phyloP scores from a whole-genome alignment of 2,329 filamentous ascomycete species.

The Ampelomyces quisqualis region DNA sequence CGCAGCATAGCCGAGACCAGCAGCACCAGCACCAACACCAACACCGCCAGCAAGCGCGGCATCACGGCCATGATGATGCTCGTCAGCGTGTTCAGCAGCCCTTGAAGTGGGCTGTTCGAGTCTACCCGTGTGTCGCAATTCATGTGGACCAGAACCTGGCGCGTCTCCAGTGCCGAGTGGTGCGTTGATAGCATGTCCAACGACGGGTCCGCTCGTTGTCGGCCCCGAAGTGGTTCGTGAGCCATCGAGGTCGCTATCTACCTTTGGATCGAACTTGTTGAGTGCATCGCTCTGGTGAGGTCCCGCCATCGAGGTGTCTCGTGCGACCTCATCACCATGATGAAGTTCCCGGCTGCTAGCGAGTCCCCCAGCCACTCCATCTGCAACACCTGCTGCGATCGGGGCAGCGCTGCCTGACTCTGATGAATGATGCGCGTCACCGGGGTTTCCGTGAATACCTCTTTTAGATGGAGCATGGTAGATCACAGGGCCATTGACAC shows the following conservation, averaged over 20 bases:
- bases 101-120: constrained; percentile 9
- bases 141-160: constrained; percentile 5
- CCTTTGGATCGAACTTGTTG: constrained; percentile 5
- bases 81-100: constrained; percentile 9
- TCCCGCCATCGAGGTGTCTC: not conserved
- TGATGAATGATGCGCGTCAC: constrained; percentile 12
- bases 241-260: constrained; percentile 1
- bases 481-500: not conserved
- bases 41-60: constrained; percentile 17
- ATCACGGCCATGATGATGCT: constrained; percentile 32
- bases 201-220: not conserved
- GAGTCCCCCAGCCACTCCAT: constrained; percentile 23
- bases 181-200: not conserved
- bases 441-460: constrained; percentile 20
- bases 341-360: constrained; percentile 5
- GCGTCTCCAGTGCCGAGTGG: not conserved
- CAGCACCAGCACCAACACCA: constrained; percentile 6
- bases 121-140: constrained; percentile 16
- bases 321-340: not conserved
- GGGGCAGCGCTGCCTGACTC: not conserved
- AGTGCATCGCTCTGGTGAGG: not conserved
- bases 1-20: constrained; percentile 6
- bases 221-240: not conserved
- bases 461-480: constrained; percentile 15
- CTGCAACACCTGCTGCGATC: not conserved